Evolutionary conservation across 495 filamentous ascomycete genomes (phyloP), one percentile per base, ranked within the genome.

Genomic region (Aspergillus nanangensis): DNA sequence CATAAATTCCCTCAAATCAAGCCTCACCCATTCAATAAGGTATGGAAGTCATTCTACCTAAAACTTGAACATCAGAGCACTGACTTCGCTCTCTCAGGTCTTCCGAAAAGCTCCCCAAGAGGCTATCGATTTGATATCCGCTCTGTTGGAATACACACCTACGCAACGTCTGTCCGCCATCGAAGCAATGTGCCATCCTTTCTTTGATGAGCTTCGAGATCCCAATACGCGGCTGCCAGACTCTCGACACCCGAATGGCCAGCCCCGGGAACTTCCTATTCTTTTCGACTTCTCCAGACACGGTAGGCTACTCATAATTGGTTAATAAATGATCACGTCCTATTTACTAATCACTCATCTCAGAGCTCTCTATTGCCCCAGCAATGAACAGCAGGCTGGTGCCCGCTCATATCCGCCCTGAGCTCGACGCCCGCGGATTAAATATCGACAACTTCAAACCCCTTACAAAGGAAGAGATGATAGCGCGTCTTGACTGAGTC

Each of bases 1-100:
- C 93, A 99, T 70, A 97, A 97, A 70, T 99, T 99, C 62, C 94
- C 93, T 33, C 93, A 99, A 62, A 99, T 99, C 77, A 99, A 99
- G 74, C 93, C 93, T 31, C 93, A 98, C 60, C 93, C 93, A 9
- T 98, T 98, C 77, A 91, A 87, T 63, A 98, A 97, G 79, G 84
- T 87, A 68, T 45, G 53, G 62, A 25, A 19, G n/a, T 1, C 18
- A 19, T 5, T 14, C 23, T n/a, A 14, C 27, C 10, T 10, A 8
- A 31, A 11, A 19, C n/a, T 19, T 32, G 34, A 31, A 31, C 31
- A 34, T 15, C 29, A 1, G 15, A 25, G 9, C 3, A 17, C 31
- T 44, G 32, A 44, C 14, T 14, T 24, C 2, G 13, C 19, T 4
- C 15, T 18, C 9, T 18, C 53, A 88, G 84, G 93, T 98, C 17